Evolutionary conservation across 176 grass and related monocot genomes (phyloP).

Genomic region (Triticum dicoccoides): DNA sequence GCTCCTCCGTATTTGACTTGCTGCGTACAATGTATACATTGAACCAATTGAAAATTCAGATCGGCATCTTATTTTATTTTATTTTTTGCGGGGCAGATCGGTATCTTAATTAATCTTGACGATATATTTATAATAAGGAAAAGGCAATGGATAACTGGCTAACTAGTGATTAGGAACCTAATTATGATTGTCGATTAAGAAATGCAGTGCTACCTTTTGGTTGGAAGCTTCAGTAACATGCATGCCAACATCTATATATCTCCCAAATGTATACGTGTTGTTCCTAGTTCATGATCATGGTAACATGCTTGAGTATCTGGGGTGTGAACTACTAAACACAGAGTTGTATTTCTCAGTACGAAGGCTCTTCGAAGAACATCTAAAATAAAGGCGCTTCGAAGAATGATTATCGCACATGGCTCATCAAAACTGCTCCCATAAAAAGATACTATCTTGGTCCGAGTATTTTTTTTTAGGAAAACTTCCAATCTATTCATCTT

Average conservation of each 20-base stretch:
- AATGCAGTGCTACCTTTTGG: constrained; percentile 11
- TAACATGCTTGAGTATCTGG: neutral
- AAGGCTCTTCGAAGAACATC: no score
- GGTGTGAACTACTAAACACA: neutral
- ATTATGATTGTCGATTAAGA: constrained; percentile 19
- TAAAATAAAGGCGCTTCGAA: no score
- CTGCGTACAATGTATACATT: neutral
- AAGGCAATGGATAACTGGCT: neutral
- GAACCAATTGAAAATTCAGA: constrained; percentile 1
- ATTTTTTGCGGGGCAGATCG: neutral
- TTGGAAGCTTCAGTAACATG: constrained; percentile 37
- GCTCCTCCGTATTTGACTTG: neutral
- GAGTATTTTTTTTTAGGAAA: no score
- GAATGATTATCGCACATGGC: no score
- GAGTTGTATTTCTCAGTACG: neutral
- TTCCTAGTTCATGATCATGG: neutral
- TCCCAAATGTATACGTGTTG: neutral
- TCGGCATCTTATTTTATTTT: neutral
- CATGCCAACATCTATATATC: neutral
- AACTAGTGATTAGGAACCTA: constrained; percentile 1
- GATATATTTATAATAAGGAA: neutral
- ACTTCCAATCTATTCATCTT: no score
- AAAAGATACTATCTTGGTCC: no score
- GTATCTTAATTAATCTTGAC: neutral
- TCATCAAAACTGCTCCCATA: no score